Base-by-base conservation (phyloP, 2,329 filamentous ascomycete genomes). In the Penicillium sp. region DNA sequence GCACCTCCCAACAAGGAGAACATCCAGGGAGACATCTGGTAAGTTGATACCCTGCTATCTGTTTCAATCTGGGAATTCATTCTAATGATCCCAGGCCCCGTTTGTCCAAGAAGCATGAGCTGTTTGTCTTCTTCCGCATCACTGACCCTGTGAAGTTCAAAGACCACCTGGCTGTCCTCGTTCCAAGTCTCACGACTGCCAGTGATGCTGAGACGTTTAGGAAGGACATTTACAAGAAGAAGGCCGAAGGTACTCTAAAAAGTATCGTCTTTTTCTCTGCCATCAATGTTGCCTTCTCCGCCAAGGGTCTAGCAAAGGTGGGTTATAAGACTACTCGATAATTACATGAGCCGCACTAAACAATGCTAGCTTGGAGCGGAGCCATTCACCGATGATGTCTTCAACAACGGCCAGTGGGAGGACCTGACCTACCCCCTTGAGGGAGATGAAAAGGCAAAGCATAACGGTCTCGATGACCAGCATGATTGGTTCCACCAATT, bases 111-210 rank as follows among this genome's bases (percentile, higher is more conserved):
- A 45, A 45, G 22, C 19, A 24, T 24, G 43, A 45, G 22, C 3
- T 19, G n/a, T 45, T 45, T 21, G 43, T 45, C 15, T 45, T 45
- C 24, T 45, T 45, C 33, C 43, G 43, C 3, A 45, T 45, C 15
- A 45, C 22, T 17, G 8, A 45, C 13, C 19, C 15, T 2, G 2
- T 5, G 5, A 5, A 7, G 22, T 45, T 45, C 22, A 45, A 45
- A n/a, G 28, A 13, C 8, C 21, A 19, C 33, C 4, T 45, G 15
- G 19, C 42, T 4, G 9, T 8, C 9, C 22, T 45, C 3, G 33
- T 26, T 15, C 19, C 19, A 10, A 10, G 2, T 10, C 31, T 45
- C 24, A 45, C 43, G 6, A 45, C 43, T 5, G 43, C 43, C 24
- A 9, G 24, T 3, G n/a, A 24, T 29, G 43, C 43, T 12, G 15